Percentiles rank a stretch among this genome's conserved stretches.
These are phyloP conservation scores for Limnomonas spitsbergensis DNA, from an alignment of 139 green algal species.

Conservation along the genomic window DNA sequence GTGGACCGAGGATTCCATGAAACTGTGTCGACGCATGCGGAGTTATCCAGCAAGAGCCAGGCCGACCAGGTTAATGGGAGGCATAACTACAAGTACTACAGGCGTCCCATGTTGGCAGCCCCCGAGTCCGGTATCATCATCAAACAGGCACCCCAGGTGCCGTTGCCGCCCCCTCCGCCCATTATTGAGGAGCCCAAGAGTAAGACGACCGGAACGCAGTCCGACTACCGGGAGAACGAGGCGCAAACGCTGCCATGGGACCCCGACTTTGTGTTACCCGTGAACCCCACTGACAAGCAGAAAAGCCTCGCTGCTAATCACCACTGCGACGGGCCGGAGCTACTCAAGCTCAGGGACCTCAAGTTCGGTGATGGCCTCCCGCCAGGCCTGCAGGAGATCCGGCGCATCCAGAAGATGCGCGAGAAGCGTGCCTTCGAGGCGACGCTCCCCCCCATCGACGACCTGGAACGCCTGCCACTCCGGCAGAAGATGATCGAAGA, in stretches of 20 bases:
- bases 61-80: conserved; percentile 36
- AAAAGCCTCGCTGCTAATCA: conserved; percentile 39
- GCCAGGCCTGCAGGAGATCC: conserved; percentile 40
- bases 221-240: conserved; percentile 73
- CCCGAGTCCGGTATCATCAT: conserved; percentile 29
- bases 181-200: conserved; percentile 8
- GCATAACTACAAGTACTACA: conserved; percentile 56
- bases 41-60: conserved; percentile 14
- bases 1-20: conserved; percentile 55
- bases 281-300: conserved; percentile 56
- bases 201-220: conserved; percentile 69
- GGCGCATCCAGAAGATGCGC: conserved; percentile 45
- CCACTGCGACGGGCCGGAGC: conserved; percentile 60
- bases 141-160: conserved; percentile 17
- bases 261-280: conserved; percentile 53
- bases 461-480: conserved; percentile 56
- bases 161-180: conserved; percentile 11
- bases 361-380: conserved; percentile 63
- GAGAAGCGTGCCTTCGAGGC: conserved; percentile 78
- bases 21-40: neutral
- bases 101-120: conserved; percentile 24
- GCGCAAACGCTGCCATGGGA: conserved; percentile 71
- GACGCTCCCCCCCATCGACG: conserved; percentile 62
- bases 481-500: conserved; percentile 74
- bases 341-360: conserved; percentile 64